Base-by-base conservation (phyloP, 306 rosid species). In the Ormosia semicastrata region DNA sequence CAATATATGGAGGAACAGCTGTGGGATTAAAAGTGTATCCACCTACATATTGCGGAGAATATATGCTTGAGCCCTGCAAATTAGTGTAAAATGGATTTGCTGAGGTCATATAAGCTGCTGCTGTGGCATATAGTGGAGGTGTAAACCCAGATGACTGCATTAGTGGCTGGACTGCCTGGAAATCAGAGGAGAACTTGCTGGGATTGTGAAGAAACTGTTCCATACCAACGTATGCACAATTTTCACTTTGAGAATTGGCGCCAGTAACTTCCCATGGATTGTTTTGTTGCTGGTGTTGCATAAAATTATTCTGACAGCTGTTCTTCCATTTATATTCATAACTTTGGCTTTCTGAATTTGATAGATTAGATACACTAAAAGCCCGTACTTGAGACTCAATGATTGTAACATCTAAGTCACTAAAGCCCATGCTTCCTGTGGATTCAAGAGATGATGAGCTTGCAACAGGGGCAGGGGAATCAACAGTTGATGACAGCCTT, bases 141-240 rank as follows among this genome's bases (percentile, higher is more conserved):
- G 91, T 84, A 67, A 87, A 83, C 76, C 93, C 93, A 66, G 93
- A 87, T 75, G 91, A 85, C 76, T 87, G 93, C 36, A 83, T 85
- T 41, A 87, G 70, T 2, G 91, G 89, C 62, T 83, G 91, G 30
- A 53, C 91, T 24, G 24, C 24, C 77, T 17, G 47, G 40, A 54
- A 30, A 57, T 87, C 86, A 24, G 54, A 64, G 49, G 87, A 82
- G 73, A 81, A 87, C 83, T 87, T 87, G 85, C 82, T 52, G 47
- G 85, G 18, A 79, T 68, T 87, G 62, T 73, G 86, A 57, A 81
- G 78, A 81, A 72, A 76, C 43, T 62, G 91, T 71, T 87, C 89
- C 70, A 65, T 86, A 75, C 89, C 87, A 81, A 56, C 3, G 29
- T 78, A 85, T 3, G 79, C 46, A 57, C 67, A 13, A 69, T 83